Base-by-base conservation (phyloP, 2,329 filamentous ascomycete genomes). In the Cladophialophora carrionii region DNA sequence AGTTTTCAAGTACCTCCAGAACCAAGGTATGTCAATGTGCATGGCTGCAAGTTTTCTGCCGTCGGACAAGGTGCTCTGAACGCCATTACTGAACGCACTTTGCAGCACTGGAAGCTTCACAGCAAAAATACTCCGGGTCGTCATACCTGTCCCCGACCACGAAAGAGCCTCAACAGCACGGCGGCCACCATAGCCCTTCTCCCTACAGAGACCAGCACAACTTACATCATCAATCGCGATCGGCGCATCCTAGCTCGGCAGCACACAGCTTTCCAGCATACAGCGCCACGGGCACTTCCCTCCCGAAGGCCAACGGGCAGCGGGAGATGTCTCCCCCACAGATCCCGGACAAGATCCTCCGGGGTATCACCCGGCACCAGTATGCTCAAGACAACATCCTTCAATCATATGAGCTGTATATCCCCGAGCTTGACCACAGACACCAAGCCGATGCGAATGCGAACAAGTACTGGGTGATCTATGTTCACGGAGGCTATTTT, bases 401-500 rank as follows among this genome's bases (percentile, higher is more conserved):
- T 8, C 71, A 72, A 43, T 69, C 65, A 2, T 71, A 72, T 53
- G 71, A 72, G 31, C 22, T 72, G 34, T 69, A 68, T 22, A 55
- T 69, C 20, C 67, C 67, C 7, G 57, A 65, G 41, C 26, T 34
- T 49, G 57, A 62, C 22, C 26, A 32, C 4, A 63, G 31, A 9
- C 62, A 59, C 29, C 60, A 41, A 37, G 37, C 52, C 53, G 55
- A 62, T 43, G 31, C 58, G 24, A 57, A 57, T 4, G 56, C 29
- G 10, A 48, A 57, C 4, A 64, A 60, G 46, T 69, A 64, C 49
- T 72, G 71, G 70, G 49, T 72, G 32, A 32, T 72, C 61, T 81
- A 78, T 66, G 79, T 83, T 64, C 81, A 83, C 69, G 81, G 81
- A 51, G 81, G 81, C 61, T 81, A 80, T 69, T 83, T 81, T 77